These are phyloP conservation scores for Candida takata DNA, from an alignment of 805 yeast genomes.

Conservation along the genomic window DNA sequence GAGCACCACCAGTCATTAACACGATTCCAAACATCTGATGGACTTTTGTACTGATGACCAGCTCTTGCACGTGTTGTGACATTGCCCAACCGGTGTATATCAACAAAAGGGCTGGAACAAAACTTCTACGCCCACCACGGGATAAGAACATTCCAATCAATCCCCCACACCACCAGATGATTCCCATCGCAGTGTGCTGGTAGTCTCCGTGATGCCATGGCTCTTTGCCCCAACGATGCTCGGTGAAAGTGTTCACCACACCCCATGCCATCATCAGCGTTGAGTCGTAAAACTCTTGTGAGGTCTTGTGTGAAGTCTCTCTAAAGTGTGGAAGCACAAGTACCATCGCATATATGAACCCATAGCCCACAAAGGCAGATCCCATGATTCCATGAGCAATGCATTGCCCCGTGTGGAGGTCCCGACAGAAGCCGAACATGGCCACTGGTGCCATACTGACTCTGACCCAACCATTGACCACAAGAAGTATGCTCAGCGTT, in stretches of 20 bases:
- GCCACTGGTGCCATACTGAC: conserved; percentile 78
- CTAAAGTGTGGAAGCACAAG: conserved; percentile 72
- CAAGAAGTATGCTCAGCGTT: conserved; percentile 37
- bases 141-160: conserved; percentile 74
- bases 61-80: conserved; percentile 80
- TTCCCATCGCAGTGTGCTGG: conserved; percentile 95
- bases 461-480: conserved; percentile 69
- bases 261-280: conserved; percentile 84
- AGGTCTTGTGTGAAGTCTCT: conserved; percentile 38
- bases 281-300: conserved; percentile 86
- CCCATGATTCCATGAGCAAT: conserved; percentile 98
- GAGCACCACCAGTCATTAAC: conserved; percentile 69
- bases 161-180: conserved; percentile 95
- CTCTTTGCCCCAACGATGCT: conserved; percentile 89
- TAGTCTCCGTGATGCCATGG: conserved; percentile 90
- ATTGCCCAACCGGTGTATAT: conserved; percentile 91
- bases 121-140: conserved; percentile 59
- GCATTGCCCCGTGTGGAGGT: conserved; percentile 84
- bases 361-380: conserved; percentile 73
- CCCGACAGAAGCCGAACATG: conserved; percentile 81
- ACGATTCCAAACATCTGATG: conserved; percentile 82
- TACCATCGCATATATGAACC: conserved; percentile 60
- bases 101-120: conserved; percentile 74
- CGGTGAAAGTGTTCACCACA: conserved; percentile 89
- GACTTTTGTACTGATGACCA: conserved; percentile 75